Evolutionary conservation across 306 rosid genomes (phyloP).

Genomic region (Carpinus viminea): DNA sequence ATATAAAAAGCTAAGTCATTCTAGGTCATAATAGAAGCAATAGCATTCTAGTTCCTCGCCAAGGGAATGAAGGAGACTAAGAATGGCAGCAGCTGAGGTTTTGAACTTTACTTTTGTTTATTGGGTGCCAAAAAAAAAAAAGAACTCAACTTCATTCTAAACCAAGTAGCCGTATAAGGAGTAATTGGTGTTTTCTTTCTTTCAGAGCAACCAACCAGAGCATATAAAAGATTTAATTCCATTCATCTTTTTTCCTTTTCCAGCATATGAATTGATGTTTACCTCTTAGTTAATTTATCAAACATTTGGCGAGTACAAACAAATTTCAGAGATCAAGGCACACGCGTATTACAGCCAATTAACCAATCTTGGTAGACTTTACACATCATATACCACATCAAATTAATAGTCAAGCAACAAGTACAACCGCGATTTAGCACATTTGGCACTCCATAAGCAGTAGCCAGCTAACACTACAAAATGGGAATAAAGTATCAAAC

Average conservation of each 20-base stretch:
- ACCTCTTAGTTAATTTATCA: conserved; percentile 10
- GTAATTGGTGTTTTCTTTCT: background rate
- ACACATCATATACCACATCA: background rate
- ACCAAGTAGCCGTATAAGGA: background rate
- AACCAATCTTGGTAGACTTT: background rate
- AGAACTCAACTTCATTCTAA: background rate
- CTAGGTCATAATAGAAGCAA: background rate
- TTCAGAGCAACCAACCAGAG: conserved; percentile 1
- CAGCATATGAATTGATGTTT: background rate
- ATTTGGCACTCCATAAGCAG: background rate
- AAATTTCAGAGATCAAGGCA: background rate
- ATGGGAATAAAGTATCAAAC: background rate
- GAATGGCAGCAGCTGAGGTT: background rate
- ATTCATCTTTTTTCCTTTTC: background rate
- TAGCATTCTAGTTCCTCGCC: conserved; percentile 10
- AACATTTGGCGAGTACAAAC: conserved; percentile 21
- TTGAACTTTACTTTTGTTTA: background rate
- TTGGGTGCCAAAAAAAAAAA: background rate
- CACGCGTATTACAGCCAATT: too few relatives aligned
- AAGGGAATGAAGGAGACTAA: background rate
- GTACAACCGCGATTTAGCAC: background rate
- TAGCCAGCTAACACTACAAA: background rate
- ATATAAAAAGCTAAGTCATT: background rate
- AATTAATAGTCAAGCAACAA: background rate
- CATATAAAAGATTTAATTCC: background rate